Base-by-base conservation (phyloP, 2,329 filamentous ascomycete genomes). In the Diaporthe vexans region DNA sequence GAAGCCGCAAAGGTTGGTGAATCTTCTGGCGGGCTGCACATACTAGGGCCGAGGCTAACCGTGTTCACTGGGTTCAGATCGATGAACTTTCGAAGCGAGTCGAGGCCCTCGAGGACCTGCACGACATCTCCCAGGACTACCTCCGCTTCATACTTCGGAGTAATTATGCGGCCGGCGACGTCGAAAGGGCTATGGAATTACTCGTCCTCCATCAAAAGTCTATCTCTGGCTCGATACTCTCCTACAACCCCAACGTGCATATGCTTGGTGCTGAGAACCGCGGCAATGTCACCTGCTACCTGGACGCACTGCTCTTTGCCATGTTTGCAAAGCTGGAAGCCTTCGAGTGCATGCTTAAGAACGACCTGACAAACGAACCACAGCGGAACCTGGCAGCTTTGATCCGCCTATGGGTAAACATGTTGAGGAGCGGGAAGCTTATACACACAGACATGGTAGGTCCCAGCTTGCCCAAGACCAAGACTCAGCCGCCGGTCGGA, bases 291-390 rank as follows among this genome's bases (percentile, higher is more conserved):
- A 98, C 96, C n/a, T 99, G 97, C 85, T 98, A 97, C 81, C 87
- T 98, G 21, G 97, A 98, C 82, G 90, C 96, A 0, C 85, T 98
- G 29, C 88, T 99, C 1, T 98, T 98, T 81, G 94, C 96, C 82
- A 98, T 99, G 95, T 98, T 98, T 81, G 94, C 94, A 24, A 92
- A 94, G 75, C 88, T 98, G 51, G 93, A 95, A 77, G 95, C 94
- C 77, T 99, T 98, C 81, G 96, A 98, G 82, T 94, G 94, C 65
- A 97, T 98, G 88, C 87, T 98, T 46, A 95, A 94, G 81, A 93
- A 93, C 73, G 91, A 92, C 10, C 94, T 94, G 76, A 89, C 91
- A 35, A 94, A 97, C 75, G 91, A 94, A 76, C 83, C 86, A 15
- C 90, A 93, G 76, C 91, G 90, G 78, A 94, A 92, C 78, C 86